phyloP scores from a whole-genome alignment of 106 monocot genomes.

The Xerophyta viscosa region DNA sequence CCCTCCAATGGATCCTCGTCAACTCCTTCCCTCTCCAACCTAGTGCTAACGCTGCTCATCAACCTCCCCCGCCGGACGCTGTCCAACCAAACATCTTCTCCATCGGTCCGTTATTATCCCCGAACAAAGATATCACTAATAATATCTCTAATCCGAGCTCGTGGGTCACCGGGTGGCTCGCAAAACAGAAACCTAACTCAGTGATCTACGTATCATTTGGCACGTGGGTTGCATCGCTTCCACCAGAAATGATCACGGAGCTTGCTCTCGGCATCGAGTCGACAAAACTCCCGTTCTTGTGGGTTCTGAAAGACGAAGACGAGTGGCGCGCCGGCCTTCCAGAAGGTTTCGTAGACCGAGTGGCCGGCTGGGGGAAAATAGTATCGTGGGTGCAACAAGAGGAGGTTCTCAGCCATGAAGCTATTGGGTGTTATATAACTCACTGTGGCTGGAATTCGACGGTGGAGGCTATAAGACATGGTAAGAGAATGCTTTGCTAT shows the following conservation, averaged over 20 bases:
- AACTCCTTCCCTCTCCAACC: slow-evolving; percentile 41
- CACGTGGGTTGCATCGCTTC: slow-evolving; percentile 45
- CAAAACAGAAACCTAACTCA: slow-evolving; percentile 18
- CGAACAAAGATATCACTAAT: neutral
- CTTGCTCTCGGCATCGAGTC: slow-evolving; percentile 42
- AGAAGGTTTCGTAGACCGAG: slow-evolving; percentile 15
- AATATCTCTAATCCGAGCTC: slow-evolving; percentile 3
- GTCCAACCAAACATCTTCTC: slow-evolving; percentile 9
- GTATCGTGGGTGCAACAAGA: slow-evolving; percentile 62
- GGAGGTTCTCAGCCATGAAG: slow-evolving; percentile 31
- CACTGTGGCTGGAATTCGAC: slow-evolving; percentile 81
- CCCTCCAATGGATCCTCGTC: slow-evolving; percentile 32
- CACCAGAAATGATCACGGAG: slow-evolving; percentile 26
- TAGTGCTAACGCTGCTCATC: too few relatives aligned
- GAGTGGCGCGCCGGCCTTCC: slow-evolving; percentile 32
- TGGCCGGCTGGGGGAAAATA: slow-evolving; percentile 24
- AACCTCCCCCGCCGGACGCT: too few relatives aligned
- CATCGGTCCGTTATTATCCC: slow-evolving; percentile 22
- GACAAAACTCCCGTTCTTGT: slow-evolving; percentile 31
- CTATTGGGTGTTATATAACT: slow-evolving; percentile 43
- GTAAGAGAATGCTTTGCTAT: slow-evolving; percentile 33
- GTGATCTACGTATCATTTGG: slow-evolving; percentile 63
- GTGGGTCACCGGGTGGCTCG: slow-evolving; percentile 33
- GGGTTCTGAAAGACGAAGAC: slow-evolving; percentile 32
- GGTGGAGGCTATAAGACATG: slow-evolving; percentile 38